Percentiles rank a stretch among this genome's conserved stretches.
These are phyloP conservation scores for Lichtheimia corymbifera DNA, from an alignment of 371 early-diverging fungal genomes.

Conservation along the genomic window DNA sequence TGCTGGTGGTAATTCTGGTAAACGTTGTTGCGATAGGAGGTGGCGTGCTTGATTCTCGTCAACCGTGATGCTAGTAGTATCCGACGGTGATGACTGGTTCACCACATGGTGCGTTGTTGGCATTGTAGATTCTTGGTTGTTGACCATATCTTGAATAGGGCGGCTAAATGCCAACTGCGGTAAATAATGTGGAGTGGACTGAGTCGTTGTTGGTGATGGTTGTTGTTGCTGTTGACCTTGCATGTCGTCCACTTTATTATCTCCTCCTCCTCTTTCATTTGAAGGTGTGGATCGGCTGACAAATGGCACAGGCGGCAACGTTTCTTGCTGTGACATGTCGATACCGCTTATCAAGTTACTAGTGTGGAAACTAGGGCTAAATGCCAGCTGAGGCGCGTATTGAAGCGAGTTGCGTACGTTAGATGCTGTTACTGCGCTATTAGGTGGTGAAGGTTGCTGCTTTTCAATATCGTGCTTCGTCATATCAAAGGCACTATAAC, in stretches of 20 bases:
- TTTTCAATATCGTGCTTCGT: background rate
- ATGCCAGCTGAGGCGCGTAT: slow-evolving; percentile 9
- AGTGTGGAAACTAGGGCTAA: slow-evolving; percentile 8
- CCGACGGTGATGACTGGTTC: no score
- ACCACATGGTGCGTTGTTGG: no score
- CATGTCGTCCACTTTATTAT: background rate
- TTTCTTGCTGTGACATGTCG: slow-evolving; percentile 1
- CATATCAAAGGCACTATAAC: background rate
- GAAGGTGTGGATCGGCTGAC: background rate
- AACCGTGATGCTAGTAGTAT: no score
- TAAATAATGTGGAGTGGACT: no score
- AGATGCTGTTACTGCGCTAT: background rate
- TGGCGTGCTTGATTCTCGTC: no score
- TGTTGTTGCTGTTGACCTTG: background rate
- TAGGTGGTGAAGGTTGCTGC: background rate
- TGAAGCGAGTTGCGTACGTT: slow-evolving; percentile 7
- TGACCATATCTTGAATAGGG: no score
- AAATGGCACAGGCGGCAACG: background rate
- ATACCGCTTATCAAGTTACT: background rate
- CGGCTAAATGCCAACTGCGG: no score
- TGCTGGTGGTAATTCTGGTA: background rate
- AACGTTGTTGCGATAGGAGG: no score
- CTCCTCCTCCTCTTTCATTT: background rate
- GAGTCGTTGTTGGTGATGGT: no score
- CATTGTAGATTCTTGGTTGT: no score